A percentile compares a stretch with the other conserved stretches of the same genome.
phyloP scores from a whole-genome alignment of 345 rosid species.

The Erysimum cheiranthoides region DNA sequence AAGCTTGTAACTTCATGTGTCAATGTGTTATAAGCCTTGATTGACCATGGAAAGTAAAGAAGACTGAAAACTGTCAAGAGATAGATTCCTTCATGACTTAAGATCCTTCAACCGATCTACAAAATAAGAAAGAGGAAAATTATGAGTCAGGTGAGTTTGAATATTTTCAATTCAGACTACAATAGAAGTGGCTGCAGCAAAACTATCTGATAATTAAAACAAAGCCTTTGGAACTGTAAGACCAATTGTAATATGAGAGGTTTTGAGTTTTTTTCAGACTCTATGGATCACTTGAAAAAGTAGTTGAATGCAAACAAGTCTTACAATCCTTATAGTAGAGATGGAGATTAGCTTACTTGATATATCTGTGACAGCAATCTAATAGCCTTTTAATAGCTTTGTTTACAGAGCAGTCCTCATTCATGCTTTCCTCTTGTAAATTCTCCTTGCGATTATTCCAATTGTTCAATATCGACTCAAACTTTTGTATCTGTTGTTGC shows the following conservation, averaged over 20 bases:
- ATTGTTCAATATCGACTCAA: constrained; percentile 52
- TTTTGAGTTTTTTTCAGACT: not conserved
- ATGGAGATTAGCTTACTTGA: constrained; percentile 47
- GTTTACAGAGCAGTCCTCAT: constrained; percentile 42
- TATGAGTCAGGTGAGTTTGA: not conserved
- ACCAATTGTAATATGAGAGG: not conserved
- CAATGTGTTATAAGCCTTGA: too few species aligned
- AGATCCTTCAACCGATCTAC: constrained; percentile 24
- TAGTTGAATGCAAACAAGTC: constrained; percentile 12
- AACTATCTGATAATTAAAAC: not conserved
- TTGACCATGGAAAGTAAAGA: not conserved
- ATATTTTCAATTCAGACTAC: not conserved
- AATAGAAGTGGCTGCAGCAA: not conserved
- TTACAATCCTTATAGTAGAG: not conserved
- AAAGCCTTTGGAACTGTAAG: not conserved
- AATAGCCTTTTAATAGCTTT: constrained; percentile 54
- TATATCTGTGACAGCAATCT: constrained; percentile 59
- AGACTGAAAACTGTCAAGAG: not conserved
- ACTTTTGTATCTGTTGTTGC: constrained; percentile 58
- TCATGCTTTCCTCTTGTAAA: constrained; percentile 32
- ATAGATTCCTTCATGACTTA: constrained; percentile 14
- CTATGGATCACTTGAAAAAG: not conserved
- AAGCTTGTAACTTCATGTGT: constrained; percentile 14
- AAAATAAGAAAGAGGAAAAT: constrained; percentile 8
- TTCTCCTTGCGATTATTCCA: constrained; percentile 55